phyloP scores from a whole-genome alignment of 495 filamentous ascomycete species.

The Hypoxylon perforatum region DNA sequence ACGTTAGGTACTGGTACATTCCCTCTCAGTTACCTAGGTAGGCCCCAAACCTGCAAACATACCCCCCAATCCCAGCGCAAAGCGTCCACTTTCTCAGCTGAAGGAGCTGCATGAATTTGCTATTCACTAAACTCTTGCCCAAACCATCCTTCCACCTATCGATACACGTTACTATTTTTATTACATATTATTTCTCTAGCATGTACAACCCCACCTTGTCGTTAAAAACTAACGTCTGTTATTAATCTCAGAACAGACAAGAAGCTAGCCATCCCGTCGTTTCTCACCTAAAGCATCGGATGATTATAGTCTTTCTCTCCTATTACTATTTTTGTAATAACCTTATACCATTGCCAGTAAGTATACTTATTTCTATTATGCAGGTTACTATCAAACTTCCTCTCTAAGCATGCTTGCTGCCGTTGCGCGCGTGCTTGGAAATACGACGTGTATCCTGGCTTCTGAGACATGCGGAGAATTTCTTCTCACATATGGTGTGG shows the following conservation, averaged over 20 bases:
- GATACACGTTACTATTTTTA: slow-evolving; percentile 39
- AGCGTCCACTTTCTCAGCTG: slow-evolving; percentile 28
- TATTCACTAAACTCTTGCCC: slow-evolving; percentile 11
- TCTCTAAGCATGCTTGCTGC: slow-evolving; percentile 10
- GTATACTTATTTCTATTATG: slow-evolving; percentile 24
- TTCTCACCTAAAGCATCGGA: slow-evolving; percentile 6
- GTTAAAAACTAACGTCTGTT: slow-evolving; percentile 21
- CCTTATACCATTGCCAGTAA: slow-evolving; percentile 15
- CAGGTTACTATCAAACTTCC: slow-evolving; percentile 9
- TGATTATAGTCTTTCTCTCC: slow-evolving; percentile 4
- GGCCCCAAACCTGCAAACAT: not conserved
- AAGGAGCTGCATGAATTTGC: slow-evolving; percentile 38
- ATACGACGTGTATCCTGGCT: slow-evolving; percentile 28
- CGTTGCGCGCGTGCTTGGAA: slow-evolving; percentile 11
- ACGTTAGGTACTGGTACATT: too few relatives aligned
- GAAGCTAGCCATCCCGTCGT: slow-evolving; percentile 21
- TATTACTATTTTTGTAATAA: not conserved
- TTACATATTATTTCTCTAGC: slow-evolving; percentile 27
- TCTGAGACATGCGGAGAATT: slow-evolving; percentile 37
- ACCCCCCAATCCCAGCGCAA: slow-evolving; percentile 12
- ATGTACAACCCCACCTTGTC: slow-evolving; percentile 29
- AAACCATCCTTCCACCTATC: slow-evolving; percentile 13
- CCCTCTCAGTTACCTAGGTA: too few relatives aligned
- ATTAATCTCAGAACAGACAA: slow-evolving; percentile 34
- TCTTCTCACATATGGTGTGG: slow-evolving; percentile 15